Evolutionary conservation across 192 early-diverging fungal species (phyloP), one percentile per base, ranked within the genome.

Genomic region (Coemansia sp.): DNA sequence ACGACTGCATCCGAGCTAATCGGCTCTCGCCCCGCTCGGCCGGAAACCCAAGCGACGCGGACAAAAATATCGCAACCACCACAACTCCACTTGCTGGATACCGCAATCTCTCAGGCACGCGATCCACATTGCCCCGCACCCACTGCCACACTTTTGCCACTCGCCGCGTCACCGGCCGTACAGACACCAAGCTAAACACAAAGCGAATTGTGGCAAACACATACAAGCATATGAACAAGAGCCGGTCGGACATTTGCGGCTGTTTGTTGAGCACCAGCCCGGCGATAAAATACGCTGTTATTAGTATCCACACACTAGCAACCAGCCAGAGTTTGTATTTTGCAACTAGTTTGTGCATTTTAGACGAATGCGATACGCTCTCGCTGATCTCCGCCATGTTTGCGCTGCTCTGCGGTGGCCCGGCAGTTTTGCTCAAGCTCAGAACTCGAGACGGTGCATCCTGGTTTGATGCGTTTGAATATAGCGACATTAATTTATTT

Each of bases 1-100:
- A 73, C 22, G 90, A 88, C 79, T 93, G 91, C 66, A 93, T 56
- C 15, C 92, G 85, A 59, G 90, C 81, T 43, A 87, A 71, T 39
- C 90, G 88, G 45, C 76, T 90, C 39, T 87, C 86, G 7, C 60
- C 39, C 1, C 60, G 59, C 51, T 75, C 80, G 17, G 68, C 59
- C 5, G 72, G 62, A 12, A 70, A 48, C 1, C 65, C 37, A 39
- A 81, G 57, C 0, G 85, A 76, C 19, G 82, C 69, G 2, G 73
- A 77, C 15, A 86, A 73, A 21, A 89, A 60, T 39, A 85, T 75
- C 43, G 85, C 77, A 45, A 92, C 67, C 6, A 90, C 72, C 23
- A 82, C 62, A 14, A 66, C 60, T 32, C 83, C 82, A 21, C 87
- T 71, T 52, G 76, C 63, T 12, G 67, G 59, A 57, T 85, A 84